Percentiles rank a stretch among this genome's conserved stretches.
These are phyloP conservation scores for Kurtzmaniella fragi DNA, from an alignment of 805 yeast genomes.

Conservation along the genomic window DNA sequence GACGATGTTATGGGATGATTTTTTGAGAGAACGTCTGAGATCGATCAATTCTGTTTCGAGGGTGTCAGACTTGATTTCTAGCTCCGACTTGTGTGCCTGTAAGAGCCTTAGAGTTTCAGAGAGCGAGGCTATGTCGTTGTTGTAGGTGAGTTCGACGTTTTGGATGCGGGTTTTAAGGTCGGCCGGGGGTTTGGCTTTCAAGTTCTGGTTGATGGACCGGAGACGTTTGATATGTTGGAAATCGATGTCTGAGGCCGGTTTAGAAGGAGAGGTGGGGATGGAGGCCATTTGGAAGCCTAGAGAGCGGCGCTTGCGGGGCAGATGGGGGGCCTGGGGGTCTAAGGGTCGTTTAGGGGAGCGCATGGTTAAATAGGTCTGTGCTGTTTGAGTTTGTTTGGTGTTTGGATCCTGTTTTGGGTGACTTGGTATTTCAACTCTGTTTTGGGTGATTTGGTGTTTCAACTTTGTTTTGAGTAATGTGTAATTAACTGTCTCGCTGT, in stretches of 20 bases:
- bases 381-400: too few species aligned
- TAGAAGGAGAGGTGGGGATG: too few species aligned
- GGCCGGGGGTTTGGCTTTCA: constrained; percentile 1
- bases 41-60: constrained; percentile 17
- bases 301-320: too few species aligned
- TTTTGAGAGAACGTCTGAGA: constrained; percentile 11
- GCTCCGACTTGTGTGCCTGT: constrained; percentile 8
- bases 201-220: not conserved
- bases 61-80: constrained; percentile 10
- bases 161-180: not conserved
- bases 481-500: too few species aligned
- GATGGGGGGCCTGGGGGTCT: too few species aligned
- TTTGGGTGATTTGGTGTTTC: too few species aligned
- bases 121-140: constrained; percentile 1
- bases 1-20: constrained; percentile 2
- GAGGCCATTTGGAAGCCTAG: too few species aligned
- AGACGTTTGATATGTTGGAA: constrained; percentile 1
- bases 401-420: too few species aligned
- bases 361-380: too few species aligned
- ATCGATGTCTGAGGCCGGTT: not conserved
- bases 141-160: constrained; percentile 6
- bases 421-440: too few species aligned
- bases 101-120: constrained; percentile 7
- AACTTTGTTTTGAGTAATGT: too few species aligned
- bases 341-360: too few species aligned